Conservation (phyloP, 2,329 filamentous ascomycete genomes). For the Fusarium sp. region DNA sequence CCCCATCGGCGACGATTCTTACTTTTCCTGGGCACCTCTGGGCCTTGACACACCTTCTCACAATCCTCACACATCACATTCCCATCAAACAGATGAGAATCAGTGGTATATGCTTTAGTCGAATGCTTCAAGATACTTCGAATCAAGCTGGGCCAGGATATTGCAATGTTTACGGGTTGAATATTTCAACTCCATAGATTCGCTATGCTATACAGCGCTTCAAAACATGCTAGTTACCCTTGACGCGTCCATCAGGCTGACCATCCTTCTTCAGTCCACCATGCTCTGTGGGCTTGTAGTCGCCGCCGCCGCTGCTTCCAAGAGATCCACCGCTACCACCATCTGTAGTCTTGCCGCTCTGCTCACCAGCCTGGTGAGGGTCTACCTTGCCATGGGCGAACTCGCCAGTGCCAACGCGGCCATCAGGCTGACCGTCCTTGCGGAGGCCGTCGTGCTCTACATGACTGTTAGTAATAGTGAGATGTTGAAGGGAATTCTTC, state of each 20-base stretch:
- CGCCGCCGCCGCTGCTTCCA: slow-evolving; percentile 15
- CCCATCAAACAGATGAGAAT: no score
- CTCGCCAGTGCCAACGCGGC: slow-evolving; percentile 39
- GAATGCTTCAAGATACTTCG: no score
- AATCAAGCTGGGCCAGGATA: no score
- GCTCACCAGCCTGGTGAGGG: slow-evolving; percentile 30
- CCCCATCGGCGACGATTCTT: no score
- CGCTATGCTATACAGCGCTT: background rate
- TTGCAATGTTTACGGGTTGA: background rate
- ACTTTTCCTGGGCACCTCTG: background rate
- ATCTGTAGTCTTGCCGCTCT: slow-evolving; percentile 35
- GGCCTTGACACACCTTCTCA: no score
- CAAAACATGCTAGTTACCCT: slow-evolving; percentile 15
- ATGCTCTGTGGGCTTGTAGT: slow-evolving; percentile 34
- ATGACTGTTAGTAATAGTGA: background rate
- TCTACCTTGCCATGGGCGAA: slow-evolving; percentile 42
- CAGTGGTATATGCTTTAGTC: no score
- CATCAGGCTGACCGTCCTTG: slow-evolving; percentile 38
- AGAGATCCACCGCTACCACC: slow-evolving; percentile 2
- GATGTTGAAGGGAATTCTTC: fast-evolving
- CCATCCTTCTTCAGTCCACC: slow-evolving; percentile 30
- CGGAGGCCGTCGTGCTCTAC: slow-evolving; percentile 41
- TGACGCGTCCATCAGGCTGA: slow-evolving; percentile 25
- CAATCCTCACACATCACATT: no score
- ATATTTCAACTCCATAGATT: background rate